Evolutionary conservation across 2,329 filamentous ascomycete species (phyloP).

Genomic region (Aspergillus persii): DNA sequence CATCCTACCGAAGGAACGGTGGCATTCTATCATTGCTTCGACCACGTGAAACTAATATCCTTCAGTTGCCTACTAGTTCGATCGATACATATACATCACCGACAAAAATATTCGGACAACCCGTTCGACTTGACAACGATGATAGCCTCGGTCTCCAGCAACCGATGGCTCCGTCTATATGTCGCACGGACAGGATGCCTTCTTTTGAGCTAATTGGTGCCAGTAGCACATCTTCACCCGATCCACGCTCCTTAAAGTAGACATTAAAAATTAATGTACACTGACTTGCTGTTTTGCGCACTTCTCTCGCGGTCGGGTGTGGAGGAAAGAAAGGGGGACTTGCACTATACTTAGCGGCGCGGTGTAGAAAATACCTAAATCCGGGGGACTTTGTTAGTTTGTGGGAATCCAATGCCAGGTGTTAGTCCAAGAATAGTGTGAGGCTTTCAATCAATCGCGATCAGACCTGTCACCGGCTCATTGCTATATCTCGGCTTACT

Average conservation of each 20-base stretch:
- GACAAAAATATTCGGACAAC: conserved; percentile 18
- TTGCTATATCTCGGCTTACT: too few species aligned
- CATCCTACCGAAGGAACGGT: not conserved
- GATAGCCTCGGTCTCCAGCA: not conserved
- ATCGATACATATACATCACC: not conserved
- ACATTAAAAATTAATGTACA: too few species aligned
- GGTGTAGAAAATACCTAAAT: too few species aligned
- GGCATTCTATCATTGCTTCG: not conserved
- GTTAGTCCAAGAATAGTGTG: too few species aligned
- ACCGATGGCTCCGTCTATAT: not conserved
- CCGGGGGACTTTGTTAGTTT: too few species aligned
- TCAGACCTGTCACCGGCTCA: too few species aligned
- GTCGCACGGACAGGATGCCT: not conserved
- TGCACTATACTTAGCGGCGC: too few species aligned
- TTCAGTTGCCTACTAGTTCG: not conserved
- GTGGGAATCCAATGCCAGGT: too few species aligned
- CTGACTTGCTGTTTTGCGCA: too few species aligned
- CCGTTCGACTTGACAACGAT: conserved; percentile 1
- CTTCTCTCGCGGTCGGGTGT: too few species aligned
- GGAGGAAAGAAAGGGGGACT: too few species aligned
- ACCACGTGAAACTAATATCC: not conserved
- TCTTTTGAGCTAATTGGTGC: not conserved
- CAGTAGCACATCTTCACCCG: not conserved
- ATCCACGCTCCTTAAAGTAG: not conserved
- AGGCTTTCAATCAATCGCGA: too few species aligned